These are phyloP conservation scores for Zoysia pacifica DNA, from an alignment of 176 grass and related monocot species.

Conservation along the genomic window DNA sequence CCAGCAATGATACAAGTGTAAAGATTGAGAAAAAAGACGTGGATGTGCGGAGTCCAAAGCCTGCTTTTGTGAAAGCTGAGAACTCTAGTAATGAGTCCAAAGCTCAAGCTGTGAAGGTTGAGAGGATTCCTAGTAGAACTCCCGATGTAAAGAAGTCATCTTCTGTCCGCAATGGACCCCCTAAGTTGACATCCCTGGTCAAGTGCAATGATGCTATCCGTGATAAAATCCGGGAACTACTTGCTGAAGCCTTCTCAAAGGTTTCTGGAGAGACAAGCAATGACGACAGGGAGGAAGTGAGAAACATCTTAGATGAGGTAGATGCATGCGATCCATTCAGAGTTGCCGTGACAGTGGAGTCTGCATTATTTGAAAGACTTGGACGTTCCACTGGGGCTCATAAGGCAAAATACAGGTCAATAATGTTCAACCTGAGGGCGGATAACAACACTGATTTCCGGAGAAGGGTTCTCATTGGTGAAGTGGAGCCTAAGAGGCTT, in stretches of 20 bases:
- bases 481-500: slow-evolving; percentile 57
- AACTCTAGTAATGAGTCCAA: slow-evolving; percentile 37
- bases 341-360: slow-evolving; percentile 73
- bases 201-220: slow-evolving; percentile 68
- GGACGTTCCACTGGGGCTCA: slow-evolving; percentile 64
- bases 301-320: slow-evolving; percentile 67
- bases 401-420: slow-evolving; percentile 80
- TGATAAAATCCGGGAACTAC: slow-evolving; percentile 71
- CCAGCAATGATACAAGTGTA: slow-evolving; percentile 31
- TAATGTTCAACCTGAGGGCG: slow-evolving; percentile 81
- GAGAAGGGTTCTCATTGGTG: slow-evolving; percentile 63
- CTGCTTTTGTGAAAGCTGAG: slow-evolving; percentile 28
- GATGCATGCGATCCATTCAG: slow-evolving; percentile 71
- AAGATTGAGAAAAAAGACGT: slow-evolving; percentile 47
- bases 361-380: slow-evolving; percentile 68
- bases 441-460: slow-evolving; percentile 83
- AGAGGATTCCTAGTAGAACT: slow-evolving; percentile 36
- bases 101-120: slow-evolving; percentile 39
- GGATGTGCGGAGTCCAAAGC: slow-evolving; percentile 26
- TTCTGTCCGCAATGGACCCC: slow-evolving; percentile 34
- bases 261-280: slow-evolving; percentile 69
- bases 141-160: slow-evolving; percentile 37
- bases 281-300: slow-evolving; percentile 64
- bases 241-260: slow-evolving; percentile 76
- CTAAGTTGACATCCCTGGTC: slow-evolving; percentile 62